phyloP scores from a whole-genome alignment of 495 filamentous ascomycete species.

The Filosporella fistucella region DNA sequence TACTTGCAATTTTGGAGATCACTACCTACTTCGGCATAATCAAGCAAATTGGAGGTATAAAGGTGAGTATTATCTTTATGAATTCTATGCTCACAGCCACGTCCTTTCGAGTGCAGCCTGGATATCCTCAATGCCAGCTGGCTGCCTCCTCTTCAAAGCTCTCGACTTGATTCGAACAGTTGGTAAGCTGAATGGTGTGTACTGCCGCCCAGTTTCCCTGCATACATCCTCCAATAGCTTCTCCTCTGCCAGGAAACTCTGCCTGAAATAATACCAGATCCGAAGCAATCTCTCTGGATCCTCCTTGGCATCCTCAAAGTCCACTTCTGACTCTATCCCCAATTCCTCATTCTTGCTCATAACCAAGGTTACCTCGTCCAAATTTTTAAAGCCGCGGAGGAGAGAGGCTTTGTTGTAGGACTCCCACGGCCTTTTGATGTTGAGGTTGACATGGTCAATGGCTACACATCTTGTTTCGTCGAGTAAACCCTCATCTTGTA shows the following conservation, averaged over 20 bases:
- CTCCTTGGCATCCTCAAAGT: slow-evolving; percentile 8
- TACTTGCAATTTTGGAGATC: too few species aligned
- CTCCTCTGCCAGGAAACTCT: slow-evolving; percentile 18
- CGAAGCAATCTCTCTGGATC: slow-evolving; percentile 15
- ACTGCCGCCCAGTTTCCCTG: slow-evolving; percentile 10
- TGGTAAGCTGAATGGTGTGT: slow-evolving; percentile 13
- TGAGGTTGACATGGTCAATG: slow-evolving; percentile 40
- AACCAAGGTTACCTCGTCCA: slow-evolving; percentile 37
- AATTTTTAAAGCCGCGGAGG: slow-evolving; percentile 35
- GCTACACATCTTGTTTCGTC: slow-evolving; percentile 27
- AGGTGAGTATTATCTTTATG: too few species aligned
- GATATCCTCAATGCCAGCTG: neutral
- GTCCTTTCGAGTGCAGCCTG: neutral
- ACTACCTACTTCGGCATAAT: too few species aligned
- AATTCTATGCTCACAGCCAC: too few species aligned
- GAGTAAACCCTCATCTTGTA: slow-evolving; percentile 5
- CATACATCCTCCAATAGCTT: slow-evolving; percentile 13
- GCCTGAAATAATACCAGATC: slow-evolving; percentile 21
- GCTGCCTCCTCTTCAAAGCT: too few species aligned
- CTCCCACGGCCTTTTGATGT: slow-evolving; percentile 47
- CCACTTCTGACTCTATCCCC: slow-evolving; percentile 5
- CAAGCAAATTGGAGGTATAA: too few species aligned
- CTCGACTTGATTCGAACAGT: slow-evolving; percentile 10
- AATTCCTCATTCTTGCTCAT: slow-evolving; percentile 1
- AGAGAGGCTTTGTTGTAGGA: slow-evolving; percentile 45